Evolutionary conservation across 345 rosid genomes (phyloP).

Genomic region (Pistacia integerrima): DNA sequence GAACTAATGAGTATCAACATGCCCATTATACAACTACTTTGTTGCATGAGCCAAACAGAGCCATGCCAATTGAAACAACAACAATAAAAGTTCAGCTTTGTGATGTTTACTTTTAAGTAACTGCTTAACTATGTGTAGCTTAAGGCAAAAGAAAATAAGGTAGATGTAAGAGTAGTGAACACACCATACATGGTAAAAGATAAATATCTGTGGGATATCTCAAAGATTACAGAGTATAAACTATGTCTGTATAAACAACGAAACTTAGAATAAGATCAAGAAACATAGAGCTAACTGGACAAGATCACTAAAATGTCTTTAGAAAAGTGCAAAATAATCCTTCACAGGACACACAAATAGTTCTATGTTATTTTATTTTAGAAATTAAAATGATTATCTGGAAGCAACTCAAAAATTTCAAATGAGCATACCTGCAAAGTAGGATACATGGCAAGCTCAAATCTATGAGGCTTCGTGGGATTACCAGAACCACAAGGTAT

Average conservation of each 20-base stretch:
- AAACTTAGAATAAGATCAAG: slow-evolving; percentile 1
- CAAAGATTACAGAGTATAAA: background rate
- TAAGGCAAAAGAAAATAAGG: background rate
- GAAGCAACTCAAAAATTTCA: slow-evolving; percentile 11
- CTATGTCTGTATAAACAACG: background rate
- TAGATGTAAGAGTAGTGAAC: background rate
- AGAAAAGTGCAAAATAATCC: background rate
- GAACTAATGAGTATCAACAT: background rate
- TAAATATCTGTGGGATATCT: background rate
- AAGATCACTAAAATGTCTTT: background rate
- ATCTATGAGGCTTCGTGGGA: slow-evolving; percentile 36
- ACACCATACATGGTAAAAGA: background rate
- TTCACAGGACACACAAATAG: background rate
- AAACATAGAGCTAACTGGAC: background rate
- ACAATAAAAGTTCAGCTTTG: background rate
- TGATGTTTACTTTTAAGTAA: background rate
- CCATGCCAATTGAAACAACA: background rate
- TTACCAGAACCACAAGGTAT: slow-evolving; percentile 48
- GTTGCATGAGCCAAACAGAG: background rate
- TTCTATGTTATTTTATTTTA: background rate
- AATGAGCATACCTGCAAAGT: slow-evolving; percentile 37
- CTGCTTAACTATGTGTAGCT: background rate
- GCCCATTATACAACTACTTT: slow-evolving; percentile 1
- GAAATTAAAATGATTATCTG: background rate
- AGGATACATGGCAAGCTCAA: slow-evolving; percentile 54